phyloP scores from a whole-genome alignment of 1,284 basidiomycete species.

The Vanrija sp. region DNA sequence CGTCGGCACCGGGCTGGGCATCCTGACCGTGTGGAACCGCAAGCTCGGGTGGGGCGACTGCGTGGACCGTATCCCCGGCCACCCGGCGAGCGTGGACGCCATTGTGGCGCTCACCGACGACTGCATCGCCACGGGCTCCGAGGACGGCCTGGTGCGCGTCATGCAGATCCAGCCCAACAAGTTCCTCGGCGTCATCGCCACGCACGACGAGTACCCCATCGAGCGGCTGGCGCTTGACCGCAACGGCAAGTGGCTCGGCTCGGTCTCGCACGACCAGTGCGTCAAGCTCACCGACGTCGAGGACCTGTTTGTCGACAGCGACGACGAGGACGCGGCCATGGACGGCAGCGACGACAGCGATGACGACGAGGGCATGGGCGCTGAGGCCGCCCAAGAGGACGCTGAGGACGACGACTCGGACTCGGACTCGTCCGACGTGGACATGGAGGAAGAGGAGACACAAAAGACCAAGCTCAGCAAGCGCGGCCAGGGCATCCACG shows the following conservation, averaged over 20 bases:
- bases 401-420: conserved; percentile 21
- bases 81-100: conserved; percentile 82
- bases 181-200: conserved; percentile 81
- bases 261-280: conserved; percentile 85
- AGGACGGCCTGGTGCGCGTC: conserved; percentile 85
- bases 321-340: conserved; percentile 54
- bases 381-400: conserved; percentile 13
- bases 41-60: conserved; percentile 76
- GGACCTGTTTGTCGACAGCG: conserved; percentile 58
- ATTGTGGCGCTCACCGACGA: conserved; percentile 66
- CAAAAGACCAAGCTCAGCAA: conserved; percentile 38
- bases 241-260: conserved; percentile 76
- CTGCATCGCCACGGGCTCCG: conserved; percentile 80
- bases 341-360: conserved; percentile 41
- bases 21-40: conserved; percentile 86
- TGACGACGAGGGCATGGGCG: conserved; percentile 14
- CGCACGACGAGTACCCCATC: conserved; percentile 85
- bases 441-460: conserved; percentile 24
- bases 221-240: conserved; percentile 69
- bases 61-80: conserved; percentile 87
- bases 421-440: conserved; percentile 17
- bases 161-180: conserved; percentile 87
- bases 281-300: conserved; percentile 78
- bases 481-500: conserved; percentile 11
- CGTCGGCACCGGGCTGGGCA: conserved; percentile 85